Base-by-base conservation (phyloP, 257 asterid genomes). In the Fraxinus cuspidata region DNA sequence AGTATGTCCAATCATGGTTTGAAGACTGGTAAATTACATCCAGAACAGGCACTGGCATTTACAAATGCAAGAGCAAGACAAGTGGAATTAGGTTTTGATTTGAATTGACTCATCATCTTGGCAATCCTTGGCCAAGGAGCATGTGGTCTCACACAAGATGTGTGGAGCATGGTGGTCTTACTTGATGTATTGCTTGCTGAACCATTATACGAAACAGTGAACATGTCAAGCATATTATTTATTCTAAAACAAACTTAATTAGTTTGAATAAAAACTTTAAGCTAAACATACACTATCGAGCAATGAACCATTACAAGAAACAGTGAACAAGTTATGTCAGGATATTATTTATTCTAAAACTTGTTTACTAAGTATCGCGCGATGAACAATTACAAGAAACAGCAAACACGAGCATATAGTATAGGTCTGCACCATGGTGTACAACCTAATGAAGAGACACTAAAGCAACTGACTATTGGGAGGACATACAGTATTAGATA, bases 391-490 rank as follows among this genome's bases (percentile, higher is more conserved):
- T 23, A 21, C 68, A 25, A 11, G 7, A 25, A 60, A 63, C 34
- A 63, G 16, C 9, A 29, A 63, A 63, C 69, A 23, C 27, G 67
- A 63, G 19, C 34, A 63, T 23, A 63, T 47, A 2, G 2, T 13
- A 42, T 3, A 42, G 51, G 15, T 42, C 56, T 47, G 4, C 56
- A 47, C 56, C n/a, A 47, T 47, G 19, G n/a, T 13, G n/a, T 11
- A 25, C 7, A 63, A 63, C 18, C 15, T 25, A 12, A 25, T 12
- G 25, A 25, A 29, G 32, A 3, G 18, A 21, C 40, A 37, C 71
- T 25, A n/a, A 13, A 63, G 79, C 64, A 23, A 65, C 73, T 75
- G 38, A 58, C 63, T 25, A 75, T 18, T 27, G 65, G 13, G 44
- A 65, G 35, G 42, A 38, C n/a, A 64, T 29, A 65, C 12, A 21